These are phyloP conservation scores for Suillus fuscotomentosus DNA, from an alignment of 768 basidiomycete species.

Conservation along the genomic window DNA sequence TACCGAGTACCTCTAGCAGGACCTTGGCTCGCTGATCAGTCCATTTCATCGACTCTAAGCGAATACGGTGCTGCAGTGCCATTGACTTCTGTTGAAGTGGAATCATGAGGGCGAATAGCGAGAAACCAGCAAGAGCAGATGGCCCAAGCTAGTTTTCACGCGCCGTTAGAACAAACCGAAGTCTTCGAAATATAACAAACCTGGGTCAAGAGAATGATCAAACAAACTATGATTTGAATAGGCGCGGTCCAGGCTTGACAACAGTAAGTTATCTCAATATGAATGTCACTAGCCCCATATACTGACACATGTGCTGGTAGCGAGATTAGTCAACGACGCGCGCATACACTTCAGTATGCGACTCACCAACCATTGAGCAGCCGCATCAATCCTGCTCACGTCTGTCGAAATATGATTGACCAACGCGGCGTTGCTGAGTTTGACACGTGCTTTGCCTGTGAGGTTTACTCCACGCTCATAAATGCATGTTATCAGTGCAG, in stretches of 20 bases:
- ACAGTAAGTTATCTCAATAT: neutral
- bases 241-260: conserved; percentile 62
- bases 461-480: conserved; percentile 69
- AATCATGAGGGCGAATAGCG: conserved; percentile 58
- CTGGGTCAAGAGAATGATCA: conserved; percentile 57
- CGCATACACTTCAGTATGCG: neutral
- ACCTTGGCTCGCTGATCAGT: conserved; percentile 64
- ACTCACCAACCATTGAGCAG: conserved; percentile 74
- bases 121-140: conserved; percentile 69
- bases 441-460: conserved; percentile 64
- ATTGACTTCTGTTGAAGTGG: conserved; percentile 66
- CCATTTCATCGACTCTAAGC: conserved; percentile 55
- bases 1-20: conserved; percentile 62
- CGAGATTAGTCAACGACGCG: neutral
- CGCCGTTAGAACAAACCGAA: neutral
- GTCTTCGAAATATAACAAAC: conserved; percentile 29
- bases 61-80: conserved; percentile 52
- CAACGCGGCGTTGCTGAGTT: conserved; percentile 59
- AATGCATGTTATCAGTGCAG: conserved; percentile 65
- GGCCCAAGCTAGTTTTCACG: conserved; percentile 53
- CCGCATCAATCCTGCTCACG: conserved; percentile 58
- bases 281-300: neutral
- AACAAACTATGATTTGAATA: conserved; percentile 60
- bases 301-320: conserved; percentile 40
- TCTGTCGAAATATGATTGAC: conserved; percentile 67